phyloP scores from a whole-genome alignment of 495 filamentous ascomycete genomes.

The Penicillium herquei region DNA sequence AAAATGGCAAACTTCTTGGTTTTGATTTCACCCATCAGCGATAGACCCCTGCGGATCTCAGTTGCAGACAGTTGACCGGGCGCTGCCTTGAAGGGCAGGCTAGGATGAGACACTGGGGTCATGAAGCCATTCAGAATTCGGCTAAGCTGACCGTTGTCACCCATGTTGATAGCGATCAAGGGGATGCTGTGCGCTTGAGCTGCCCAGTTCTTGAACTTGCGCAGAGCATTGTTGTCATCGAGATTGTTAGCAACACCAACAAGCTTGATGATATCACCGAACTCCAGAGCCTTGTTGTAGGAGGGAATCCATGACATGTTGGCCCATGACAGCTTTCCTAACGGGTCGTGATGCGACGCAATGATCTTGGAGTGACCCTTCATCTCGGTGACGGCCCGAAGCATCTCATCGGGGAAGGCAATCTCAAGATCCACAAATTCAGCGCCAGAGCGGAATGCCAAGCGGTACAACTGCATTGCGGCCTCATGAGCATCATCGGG shows the following conservation, averaged over 20 bases:
- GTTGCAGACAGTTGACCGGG: slow-evolving; percentile 90
- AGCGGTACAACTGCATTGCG: slow-evolving; percentile 68
- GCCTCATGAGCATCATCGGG: slow-evolving; percentile 71
- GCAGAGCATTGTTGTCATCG: slow-evolving; percentile 82
- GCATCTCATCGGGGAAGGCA: slow-evolving; percentile 71
- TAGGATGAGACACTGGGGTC: slow-evolving; percentile 92
- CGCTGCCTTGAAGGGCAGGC: slow-evolving; percentile 85
- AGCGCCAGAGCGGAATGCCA: slow-evolving; percentile 76
- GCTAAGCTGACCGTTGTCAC: slow-evolving; percentile 80
- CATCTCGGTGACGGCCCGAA: slow-evolving; percentile 61
- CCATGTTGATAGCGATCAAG: slow-evolving; percentile 97
- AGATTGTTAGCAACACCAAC: slow-evolving; percentile 76
- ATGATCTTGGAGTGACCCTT: slow-evolving; percentile 81
- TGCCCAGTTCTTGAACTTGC: slow-evolving; percentile 78
- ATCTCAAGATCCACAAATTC: slow-evolving; percentile 96
- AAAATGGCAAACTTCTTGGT: slow-evolving; percentile 81
- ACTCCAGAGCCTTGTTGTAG: slow-evolving; percentile 83
- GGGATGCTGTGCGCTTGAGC: slow-evolving; percentile 68
- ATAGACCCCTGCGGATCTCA: slow-evolving; percentile 78
- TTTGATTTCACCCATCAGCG: slow-evolving; percentile 76
- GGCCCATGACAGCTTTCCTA: slow-evolving; percentile 75
- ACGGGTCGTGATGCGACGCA: slow-evolving; percentile 90
- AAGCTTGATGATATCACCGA: slow-evolving; percentile 92
- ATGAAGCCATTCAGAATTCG: slow-evolving; percentile 88
- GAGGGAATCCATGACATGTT: slow-evolving; percentile 83